Evolutionary conservation across 2,329 filamentous ascomycete genomes (phyloP).

Genomic region (Neoscytalidium dimidiatum): DNA sequence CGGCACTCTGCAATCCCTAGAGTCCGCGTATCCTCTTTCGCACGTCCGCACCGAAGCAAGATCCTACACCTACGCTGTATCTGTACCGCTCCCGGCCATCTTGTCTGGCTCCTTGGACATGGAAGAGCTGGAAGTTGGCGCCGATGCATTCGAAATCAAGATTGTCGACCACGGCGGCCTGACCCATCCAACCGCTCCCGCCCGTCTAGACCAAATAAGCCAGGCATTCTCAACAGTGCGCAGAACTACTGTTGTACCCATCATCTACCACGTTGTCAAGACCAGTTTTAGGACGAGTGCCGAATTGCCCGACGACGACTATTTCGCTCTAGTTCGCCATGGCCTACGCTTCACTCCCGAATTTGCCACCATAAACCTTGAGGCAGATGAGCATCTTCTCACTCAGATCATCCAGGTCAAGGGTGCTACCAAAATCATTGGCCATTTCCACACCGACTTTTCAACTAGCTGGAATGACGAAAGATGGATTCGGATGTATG

Average conservation of each 20-base stretch:
- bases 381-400: constrained; percentile 37
- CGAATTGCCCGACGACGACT: constrained; percentile 35
- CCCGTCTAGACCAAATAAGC: constrained; percentile 50
- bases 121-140: constrained; percentile 65
- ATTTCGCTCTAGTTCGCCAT: constrained; percentile 61
- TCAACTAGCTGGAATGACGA: constrained; percentile 58
- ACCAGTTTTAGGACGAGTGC: constrained; percentile 22
- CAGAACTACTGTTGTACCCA: constrained; percentile 58
- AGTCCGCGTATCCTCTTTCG: constrained; percentile 67
- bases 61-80: constrained; percentile 67
- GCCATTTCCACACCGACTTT: constrained; percentile 50
- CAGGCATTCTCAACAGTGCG: constrained; percentile 62
- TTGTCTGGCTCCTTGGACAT: constrained; percentile 58
- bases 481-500: constrained; percentile 59
- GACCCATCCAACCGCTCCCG: constrained; percentile 8
- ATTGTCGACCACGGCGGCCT: constrained; percentile 46
- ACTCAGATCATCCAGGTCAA: constrained; percentile 52
- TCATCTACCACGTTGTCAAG: constrained; percentile 43
- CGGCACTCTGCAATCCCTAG: constrained; percentile 58
- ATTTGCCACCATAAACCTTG: constrained; percentile 59
- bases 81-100: constrained; percentile 61
- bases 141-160: constrained; percentile 65
- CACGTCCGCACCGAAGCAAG: constrained; percentile 61
- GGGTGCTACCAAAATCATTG: constrained; percentile 64
- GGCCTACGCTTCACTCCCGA: constrained; percentile 64